A percentile compares a stretch with the other conserved stretches of the same genome.
Conservation (phyloP, 371 early-diverging fungal species). For the Rhizopus arrhizus region DNA sequence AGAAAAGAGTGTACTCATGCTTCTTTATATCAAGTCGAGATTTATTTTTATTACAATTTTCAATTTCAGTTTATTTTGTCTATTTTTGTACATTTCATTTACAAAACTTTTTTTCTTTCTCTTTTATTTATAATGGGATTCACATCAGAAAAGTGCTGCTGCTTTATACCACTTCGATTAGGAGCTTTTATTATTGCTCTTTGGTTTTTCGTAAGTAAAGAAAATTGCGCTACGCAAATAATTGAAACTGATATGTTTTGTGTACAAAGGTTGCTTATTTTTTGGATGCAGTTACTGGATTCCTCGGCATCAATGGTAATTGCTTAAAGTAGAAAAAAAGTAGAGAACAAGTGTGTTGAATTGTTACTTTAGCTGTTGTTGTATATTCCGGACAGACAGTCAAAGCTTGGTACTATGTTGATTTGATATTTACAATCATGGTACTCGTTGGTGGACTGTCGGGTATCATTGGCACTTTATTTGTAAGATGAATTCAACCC, state of each 20-base stretch:
- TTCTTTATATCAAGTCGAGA: neutral
- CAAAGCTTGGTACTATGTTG: slow-evolving; percentile 29
- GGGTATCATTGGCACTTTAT: slow-evolving; percentile 28
- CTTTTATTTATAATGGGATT: slow-evolving; percentile 34
- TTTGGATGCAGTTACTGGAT: slow-evolving; percentile 32
- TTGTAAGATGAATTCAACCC: slow-evolving; percentile 15
- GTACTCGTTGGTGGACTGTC: slow-evolving; percentile 28
- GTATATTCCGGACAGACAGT: slow-evolving; percentile 29
- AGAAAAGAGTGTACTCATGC: no score
- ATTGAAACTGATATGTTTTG: neutral
- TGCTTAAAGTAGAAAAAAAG: neutral
- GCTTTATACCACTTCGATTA: slow-evolving; percentile 48
- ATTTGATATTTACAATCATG: slow-evolving; percentile 26
- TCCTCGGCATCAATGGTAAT: slow-evolving; percentile 34
- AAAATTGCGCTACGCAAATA: neutral
- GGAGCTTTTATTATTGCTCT: slow-evolving; percentile 51
- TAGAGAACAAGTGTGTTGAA: neutral
- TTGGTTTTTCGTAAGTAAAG: slow-evolving; percentile 46
- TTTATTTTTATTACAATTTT: slow-evolving; percentile 1
- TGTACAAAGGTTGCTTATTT: slow-evolving; percentile 25
- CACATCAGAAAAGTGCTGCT: slow-evolving; percentile 53
- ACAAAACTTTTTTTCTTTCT: neutral
- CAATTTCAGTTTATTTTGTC: neutral
- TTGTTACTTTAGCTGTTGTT: slow-evolving; percentile 23
- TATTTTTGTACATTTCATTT: slow-evolving; percentile 14